Evolutionary conservation across 2,329 filamentous ascomycete species (phyloP), one percentile per base, ranked within the genome.

Genomic region (Teratosphaeria gauchensis): DNA sequence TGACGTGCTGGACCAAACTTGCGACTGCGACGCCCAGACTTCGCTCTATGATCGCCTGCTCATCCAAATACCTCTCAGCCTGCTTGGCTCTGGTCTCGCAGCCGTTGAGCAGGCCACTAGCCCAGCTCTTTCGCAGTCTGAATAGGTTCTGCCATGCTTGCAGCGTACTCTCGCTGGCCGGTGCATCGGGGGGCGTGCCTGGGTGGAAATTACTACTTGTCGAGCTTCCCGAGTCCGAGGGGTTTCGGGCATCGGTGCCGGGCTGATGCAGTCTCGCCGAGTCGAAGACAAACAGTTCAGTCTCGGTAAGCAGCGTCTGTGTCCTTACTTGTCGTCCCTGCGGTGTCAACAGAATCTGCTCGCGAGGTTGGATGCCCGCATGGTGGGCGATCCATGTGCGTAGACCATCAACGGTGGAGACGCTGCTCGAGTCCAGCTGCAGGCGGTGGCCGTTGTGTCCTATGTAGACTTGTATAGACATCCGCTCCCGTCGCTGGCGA

Each of bases 201-300:
- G 90, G 85, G 59, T 79, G 78, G 62, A 86, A 83, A 74, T 87
- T 83, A 35, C 78, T 68, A 53, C 81, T 77, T 77, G 57, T 51
- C 21, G 60, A 56, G 31, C 61, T 62, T 42, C 61, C 62, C 28
- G 54, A 80, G 75, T 55, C 72, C 68, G 68, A 77, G 69, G 62
- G 83, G 74, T 61, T 67, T 61, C 65, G 69, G 69, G 63, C 74
- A 51, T 63, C 53, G 33, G 61, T 59, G 51, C 63, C 62, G 60
- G 64, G 63, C 14, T 59, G 60, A 51, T 62, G 66, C 70, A 73
- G 60, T 68, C 77, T 70, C 71, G 76, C 85, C 62, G 91, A 88
- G 74, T 96, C 91, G 75, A 95, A 99, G 56, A 97, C 84, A 72
- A 89, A 97, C 59, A 99, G 85, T 72, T 97, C 91, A 65, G 84